These are phyloP conservation scores for Berberis vulgaris DNA, from an alignment of 164 flowering plant genomes.

Conservation along the genomic window DNA sequence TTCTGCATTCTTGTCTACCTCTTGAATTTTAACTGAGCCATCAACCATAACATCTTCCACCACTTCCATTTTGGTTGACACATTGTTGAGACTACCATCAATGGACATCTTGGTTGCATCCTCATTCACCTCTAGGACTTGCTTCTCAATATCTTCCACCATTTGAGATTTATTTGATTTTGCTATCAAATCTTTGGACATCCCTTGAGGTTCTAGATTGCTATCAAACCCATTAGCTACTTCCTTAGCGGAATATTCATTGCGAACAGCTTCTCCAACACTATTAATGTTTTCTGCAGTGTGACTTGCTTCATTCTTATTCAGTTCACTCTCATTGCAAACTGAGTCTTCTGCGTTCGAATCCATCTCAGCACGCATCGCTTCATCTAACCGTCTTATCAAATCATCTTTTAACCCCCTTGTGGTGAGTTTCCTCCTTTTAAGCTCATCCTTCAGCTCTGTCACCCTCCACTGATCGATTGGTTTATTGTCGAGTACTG, in stretches of 20 bases:
- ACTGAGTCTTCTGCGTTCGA: constrained; percentile 2
- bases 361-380: constrained; percentile 48
- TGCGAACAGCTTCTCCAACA: constrained; percentile 39
- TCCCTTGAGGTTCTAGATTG: constrained; percentile 7
- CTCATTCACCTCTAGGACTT: neutral
- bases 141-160: constrained; percentile 6
- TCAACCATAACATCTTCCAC: no score
- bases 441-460: constrained; percentile 88
- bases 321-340: neutral
- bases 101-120: constrained; percentile 5
- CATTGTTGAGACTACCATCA: no score
- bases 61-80: no score
- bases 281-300: neutral
- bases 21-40: neutral
- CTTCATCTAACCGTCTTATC: constrained; percentile 62
- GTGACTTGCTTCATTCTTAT: neutral
- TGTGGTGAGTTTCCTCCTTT: constrained; percentile 53
- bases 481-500: constrained; percentile 51
- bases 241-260: constrained; percentile 21
- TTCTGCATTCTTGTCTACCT: constrained; percentile 18
- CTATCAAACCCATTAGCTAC: constrained; percentile 22
- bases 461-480: constrained; percentile 91
- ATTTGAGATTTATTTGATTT: no score
- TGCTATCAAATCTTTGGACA: constrained; percentile 1
- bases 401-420: constrained; percentile 83